Evolutionary conservation across 2,329 filamentous ascomycete genomes (phyloP).

Genomic region (Neopestalotiopsis sp.): DNA sequence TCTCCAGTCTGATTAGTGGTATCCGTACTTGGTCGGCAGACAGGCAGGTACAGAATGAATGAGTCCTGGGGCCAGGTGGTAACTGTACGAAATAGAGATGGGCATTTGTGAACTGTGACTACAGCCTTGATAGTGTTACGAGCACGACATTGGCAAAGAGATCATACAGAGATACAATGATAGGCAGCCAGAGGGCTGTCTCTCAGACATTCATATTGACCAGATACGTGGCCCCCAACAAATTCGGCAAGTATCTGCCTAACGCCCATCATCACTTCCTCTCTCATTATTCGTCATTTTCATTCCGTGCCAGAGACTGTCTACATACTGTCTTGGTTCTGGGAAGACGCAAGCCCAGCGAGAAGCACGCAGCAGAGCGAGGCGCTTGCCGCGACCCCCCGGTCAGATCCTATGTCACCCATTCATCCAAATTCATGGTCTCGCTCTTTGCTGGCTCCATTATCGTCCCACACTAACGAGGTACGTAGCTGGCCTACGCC

Average conservation of each 20-base stretch:
- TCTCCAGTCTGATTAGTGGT: neutral
- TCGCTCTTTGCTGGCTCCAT: slow-evolving; percentile 34
- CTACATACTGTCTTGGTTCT: neutral
- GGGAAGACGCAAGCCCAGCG: neutral
- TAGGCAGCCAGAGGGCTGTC: neutral
- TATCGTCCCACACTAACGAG: slow-evolving; percentile 34
- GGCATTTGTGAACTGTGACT: neutral
- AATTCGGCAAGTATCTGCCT: slow-evolving; percentile 5
- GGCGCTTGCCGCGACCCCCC: slow-evolving; percentile 21
- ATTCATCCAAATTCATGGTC: slow-evolving; percentile 14
- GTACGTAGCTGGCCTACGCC: slow-evolving; percentile 1
- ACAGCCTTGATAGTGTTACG: neutral
- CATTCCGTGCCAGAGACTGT: neutral
- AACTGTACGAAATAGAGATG: neutral
- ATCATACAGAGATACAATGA: neutral
- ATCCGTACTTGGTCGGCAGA: neutral
- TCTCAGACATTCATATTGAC: neutral
- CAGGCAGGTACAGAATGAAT: neutral
- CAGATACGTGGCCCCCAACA: slow-evolving; percentile 10
- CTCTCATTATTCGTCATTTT: slow-evolving; percentile 1
- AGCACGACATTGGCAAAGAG: neutral
- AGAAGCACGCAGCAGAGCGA: slow-evolving; percentile 15
- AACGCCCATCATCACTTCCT: slow-evolving; percentile 3
- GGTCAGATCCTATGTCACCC: slow-evolving; percentile 19
- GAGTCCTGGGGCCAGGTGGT: neutral